phyloP scores from a whole-genome alignment of 805 yeast species.

The Maudiozyma barnettii region DNA sequence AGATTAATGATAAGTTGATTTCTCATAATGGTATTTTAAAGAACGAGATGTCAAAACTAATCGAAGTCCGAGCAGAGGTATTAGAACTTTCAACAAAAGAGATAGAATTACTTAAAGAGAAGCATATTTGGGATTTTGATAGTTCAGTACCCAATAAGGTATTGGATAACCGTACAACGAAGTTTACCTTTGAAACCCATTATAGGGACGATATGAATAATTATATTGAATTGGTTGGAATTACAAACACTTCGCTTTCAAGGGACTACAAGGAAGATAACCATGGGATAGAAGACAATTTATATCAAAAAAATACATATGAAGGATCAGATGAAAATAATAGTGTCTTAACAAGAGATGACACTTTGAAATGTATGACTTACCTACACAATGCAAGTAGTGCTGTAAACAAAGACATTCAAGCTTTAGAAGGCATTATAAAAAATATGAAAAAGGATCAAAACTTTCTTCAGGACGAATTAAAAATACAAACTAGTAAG shows the following conservation, averaged over 20 bases:
- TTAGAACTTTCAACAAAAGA: conserved; percentile 7
- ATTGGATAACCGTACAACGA: background rate
- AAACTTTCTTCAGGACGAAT: conserved; percentile 17
- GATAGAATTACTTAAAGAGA: conserved; percentile 4
- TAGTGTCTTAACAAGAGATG: background rate
- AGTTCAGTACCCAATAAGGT: background rate
- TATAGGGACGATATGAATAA: conserved; percentile 15
- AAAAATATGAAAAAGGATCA: conserved; percentile 18
- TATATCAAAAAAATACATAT: background rate
- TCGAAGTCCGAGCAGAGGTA: conserved; percentile 9
- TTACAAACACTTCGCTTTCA: conserved; percentile 16
- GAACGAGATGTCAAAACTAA: conserved; percentile 12
- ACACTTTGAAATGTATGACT: conserved; percentile 6
- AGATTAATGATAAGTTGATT: conserved; percentile 18
- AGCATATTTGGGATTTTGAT: conserved; percentile 5
- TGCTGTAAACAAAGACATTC: conserved; percentile 11
- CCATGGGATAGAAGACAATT: background rate
- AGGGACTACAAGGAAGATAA: background rate
- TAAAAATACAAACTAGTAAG: conserved; percentile 8
- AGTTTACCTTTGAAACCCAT: conserved; percentile 3
- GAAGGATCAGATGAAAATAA: background rate
- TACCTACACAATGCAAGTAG: conserved; percentile 8
- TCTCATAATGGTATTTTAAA: conserved; percentile 20
- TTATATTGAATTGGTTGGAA: conserved; percentile 22
- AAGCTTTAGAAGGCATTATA: conserved; percentile 14